Evolutionary conservation across 768 basidiomycete genomes (phyloP).

Genomic region (Fomitopsis pulvina): DNA sequence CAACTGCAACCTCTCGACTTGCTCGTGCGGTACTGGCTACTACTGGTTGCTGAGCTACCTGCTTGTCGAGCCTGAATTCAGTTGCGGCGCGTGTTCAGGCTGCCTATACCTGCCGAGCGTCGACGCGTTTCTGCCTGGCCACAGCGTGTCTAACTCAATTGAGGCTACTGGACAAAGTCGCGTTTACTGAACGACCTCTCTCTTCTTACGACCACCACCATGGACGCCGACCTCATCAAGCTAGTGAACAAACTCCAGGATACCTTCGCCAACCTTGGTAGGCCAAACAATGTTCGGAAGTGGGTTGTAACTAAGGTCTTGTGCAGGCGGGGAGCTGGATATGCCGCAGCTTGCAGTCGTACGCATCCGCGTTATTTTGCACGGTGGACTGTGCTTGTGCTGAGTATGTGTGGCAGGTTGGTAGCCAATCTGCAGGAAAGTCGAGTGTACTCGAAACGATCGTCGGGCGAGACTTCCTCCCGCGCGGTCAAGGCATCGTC

Average conservation of each 20-base stretch:
- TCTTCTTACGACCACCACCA: conserved; percentile 25
- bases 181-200: background rate
- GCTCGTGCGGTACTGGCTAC: too few relatives aligned
- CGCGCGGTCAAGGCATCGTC: conserved; percentile 89
- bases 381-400: conserved; percentile 2
- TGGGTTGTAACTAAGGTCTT: conserved; percentile 10
- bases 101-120: conserved; percentile 2
- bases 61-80: background rate
- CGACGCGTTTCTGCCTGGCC: conserved; percentile 3
- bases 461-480: conserved; percentile 89
- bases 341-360: conserved; percentile 91
- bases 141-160: background rate
- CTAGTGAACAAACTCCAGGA: conserved; percentile 95
- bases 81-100: background rate
- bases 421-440: conserved; percentile 95
- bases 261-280: conserved; percentile 83
- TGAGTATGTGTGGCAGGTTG: conserved; percentile 51
- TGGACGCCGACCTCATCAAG: conserved; percentile 93
- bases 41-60: too few relatives aligned
- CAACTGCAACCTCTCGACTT: background rate
- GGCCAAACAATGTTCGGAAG: conserved; percentile 21
- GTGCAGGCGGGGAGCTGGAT: conserved; percentile 77
- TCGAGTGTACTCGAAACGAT: conserved; percentile 98
- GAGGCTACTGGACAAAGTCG: conserved; percentile 7
- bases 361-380: conserved; percentile 27